Conservation (phyloP, 108 stramenopile species). For the Schizochytrium sp. region DNA sequence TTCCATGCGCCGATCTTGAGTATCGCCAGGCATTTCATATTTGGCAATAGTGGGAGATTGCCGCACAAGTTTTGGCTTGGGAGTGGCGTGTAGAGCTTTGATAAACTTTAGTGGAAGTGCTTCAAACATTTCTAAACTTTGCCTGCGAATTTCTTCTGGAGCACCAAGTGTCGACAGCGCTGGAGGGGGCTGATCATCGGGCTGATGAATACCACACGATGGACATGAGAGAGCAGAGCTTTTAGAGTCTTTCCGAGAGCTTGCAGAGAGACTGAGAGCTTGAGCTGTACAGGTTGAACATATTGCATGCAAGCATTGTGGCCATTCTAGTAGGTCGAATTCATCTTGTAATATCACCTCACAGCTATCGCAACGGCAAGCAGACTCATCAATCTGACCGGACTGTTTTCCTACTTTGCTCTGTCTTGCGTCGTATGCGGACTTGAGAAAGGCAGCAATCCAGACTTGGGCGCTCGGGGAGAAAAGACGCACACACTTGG, state of each 20-base stretch:
- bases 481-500: background rate
- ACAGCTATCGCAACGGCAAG: background rate
- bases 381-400: background rate
- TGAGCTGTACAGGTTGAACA: background rate
- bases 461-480: background rate
- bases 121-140: background rate
- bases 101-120: background rate
- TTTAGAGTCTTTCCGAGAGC: background rate
- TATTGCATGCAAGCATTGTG: background rate
- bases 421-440: background rate
- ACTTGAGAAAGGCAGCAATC: background rate
- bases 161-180: background rate
- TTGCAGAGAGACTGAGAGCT: background rate
- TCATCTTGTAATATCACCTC: too few species aligned
- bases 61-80: slow-evolving; percentile 34
- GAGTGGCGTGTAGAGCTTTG: slow-evolving; percentile 25
- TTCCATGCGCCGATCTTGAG: background rate
- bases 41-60: background rate
- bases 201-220: background rate
- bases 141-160: slow-evolving; percentile 1
- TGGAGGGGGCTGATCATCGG: background rate
- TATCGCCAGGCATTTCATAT: background rate
- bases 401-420: background rate
- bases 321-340: too few species aligned
- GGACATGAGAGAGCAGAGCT: background rate